Evolutionary conservation across 176 grass and related monocot genomes (phyloP).

Genomic region (Triticum monococcum): DNA sequence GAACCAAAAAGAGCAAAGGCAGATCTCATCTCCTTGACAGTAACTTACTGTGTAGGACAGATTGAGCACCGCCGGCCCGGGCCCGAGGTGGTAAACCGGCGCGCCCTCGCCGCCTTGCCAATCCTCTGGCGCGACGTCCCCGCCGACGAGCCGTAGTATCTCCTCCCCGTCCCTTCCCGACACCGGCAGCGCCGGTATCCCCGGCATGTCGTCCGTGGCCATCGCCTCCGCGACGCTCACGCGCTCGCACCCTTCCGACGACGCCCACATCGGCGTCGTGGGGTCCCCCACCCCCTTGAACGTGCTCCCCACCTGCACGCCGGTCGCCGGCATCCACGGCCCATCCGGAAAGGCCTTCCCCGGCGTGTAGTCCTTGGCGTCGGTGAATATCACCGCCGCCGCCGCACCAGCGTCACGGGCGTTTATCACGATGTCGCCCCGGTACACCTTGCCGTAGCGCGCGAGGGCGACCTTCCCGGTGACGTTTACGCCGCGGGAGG

Average conservation of each 20-base stretch:
- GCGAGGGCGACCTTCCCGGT: conserved; percentile 68
- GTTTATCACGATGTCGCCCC: conserved; percentile 79
- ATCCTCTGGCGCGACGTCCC: conserved; percentile 61
- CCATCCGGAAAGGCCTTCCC: conserved; percentile 63
- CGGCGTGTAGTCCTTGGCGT: conserved; percentile 65
- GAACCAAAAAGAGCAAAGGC: too few species aligned
- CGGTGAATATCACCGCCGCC: conserved; percentile 72
- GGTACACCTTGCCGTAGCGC: conserved; percentile 74
- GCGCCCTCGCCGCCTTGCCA: conserved; percentile 72
- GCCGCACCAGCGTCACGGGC: conserved; percentile 61
- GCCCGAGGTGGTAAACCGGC: conserved; percentile 60
- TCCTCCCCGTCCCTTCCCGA: conserved; percentile 69
- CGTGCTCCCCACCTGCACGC: conserved; percentile 78
- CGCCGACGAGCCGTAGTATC: conserved; percentile 55
- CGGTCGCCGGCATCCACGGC: conserved; percentile 73
- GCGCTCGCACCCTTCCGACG: conserved; percentile 70
- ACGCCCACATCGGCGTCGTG: conserved; percentile 76
- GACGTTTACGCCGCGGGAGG: conserved; percentile 60
- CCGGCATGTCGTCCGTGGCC: conserved; percentile 57
- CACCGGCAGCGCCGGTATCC: conserved; percentile 76
- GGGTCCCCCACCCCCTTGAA: conserved; percentile 67
- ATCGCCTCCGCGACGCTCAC: conserved; percentile 52
- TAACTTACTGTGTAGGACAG: too few species aligned
- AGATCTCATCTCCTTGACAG: too few species aligned
- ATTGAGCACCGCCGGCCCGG: conserved; percentile 59